Evolutionary conservation across 495 filamentous ascomycete species (phyloP).

Genomic region (Trichoderma erinaceum): DNA sequence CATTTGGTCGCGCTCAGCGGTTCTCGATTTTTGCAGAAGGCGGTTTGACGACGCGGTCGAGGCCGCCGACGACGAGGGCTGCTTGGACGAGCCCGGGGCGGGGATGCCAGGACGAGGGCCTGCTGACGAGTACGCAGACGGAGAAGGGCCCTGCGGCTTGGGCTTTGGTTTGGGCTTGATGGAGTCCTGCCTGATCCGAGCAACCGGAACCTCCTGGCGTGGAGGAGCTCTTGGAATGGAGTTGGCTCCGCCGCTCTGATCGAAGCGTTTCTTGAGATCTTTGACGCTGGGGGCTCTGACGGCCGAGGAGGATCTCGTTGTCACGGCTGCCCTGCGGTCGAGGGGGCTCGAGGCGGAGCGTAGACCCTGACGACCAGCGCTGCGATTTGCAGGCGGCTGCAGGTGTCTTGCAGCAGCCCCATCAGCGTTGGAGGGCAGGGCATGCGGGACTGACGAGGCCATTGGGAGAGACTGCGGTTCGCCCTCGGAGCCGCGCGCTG

Average conservation of each 20-base stretch:
- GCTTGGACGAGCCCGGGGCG: conserved; percentile 19
- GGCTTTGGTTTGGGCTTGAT: conserved; percentile 1
- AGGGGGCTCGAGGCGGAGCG: conserved; percentile 48
- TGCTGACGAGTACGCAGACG: neutral
- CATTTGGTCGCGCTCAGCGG: conserved; percentile 35
- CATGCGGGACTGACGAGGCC: conserved; percentile 27
- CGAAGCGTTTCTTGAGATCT: conserved; percentile 50
- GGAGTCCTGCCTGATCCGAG: conserved; percentile 8
- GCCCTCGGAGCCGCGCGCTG: conserved; percentile 24
- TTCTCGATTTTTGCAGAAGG: conserved; percentile 32
- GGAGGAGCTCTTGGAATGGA: conserved; percentile 16
- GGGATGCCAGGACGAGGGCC: neutral
- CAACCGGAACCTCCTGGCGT: conserved; percentile 4
- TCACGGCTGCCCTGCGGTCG: conserved; percentile 30
- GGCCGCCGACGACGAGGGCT: conserved; percentile 16
- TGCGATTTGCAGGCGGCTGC: conserved; percentile 24
- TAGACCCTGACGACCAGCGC: conserved; percentile 24
- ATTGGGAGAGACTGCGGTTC: conserved; percentile 15
- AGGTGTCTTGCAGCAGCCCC: conserved; percentile 33
- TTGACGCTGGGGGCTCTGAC: conserved; percentile 42
- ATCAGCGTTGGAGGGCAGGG: conserved; percentile 34
- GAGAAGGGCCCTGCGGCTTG: neutral
- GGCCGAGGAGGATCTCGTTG: conserved; percentile 27
- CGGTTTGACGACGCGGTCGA: neutral
- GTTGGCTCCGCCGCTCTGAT: conserved; percentile 30